Conservation (phyloP, 192 early-diverging fungal genomes). For the Mortierella antarctica region DNA sequence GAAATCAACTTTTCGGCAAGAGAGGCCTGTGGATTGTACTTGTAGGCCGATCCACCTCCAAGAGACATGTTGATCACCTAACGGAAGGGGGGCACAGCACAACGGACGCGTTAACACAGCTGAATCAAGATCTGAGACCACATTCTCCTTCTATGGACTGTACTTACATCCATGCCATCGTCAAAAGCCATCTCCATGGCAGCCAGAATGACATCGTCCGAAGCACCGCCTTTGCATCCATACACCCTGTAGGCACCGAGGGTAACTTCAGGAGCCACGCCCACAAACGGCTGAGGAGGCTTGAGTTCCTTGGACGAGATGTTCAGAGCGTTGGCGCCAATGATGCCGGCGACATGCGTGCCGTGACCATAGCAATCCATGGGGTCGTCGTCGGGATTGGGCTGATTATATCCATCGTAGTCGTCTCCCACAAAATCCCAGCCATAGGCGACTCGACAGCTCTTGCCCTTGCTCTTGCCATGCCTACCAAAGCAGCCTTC, state of each 20-base stretch:
- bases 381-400: conserved; percentile 55
- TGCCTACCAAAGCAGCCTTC: conserved; percentile 66
- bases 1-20: conserved; percentile 56
- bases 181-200: conserved; percentile 64
- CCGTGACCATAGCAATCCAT: conserved; percentile 66
- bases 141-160: conserved; percentile 31
- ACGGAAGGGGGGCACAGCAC: not conserved
- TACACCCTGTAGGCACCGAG: conserved; percentile 75
- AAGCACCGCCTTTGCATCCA: conserved; percentile 60
- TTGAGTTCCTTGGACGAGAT: conserved; percentile 6
- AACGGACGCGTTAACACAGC: not conserved
- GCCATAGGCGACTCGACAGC: conserved; percentile 67
- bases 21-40: conserved; percentile 57
- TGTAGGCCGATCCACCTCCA: conserved; percentile 65
- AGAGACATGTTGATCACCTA: conserved; percentile 72
- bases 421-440: conserved; percentile 69
- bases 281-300: conserved; percentile 29
- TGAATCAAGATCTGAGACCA: not conserved
- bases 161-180: conserved; percentile 66
- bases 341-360: conserved; percentile 62
- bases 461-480: conserved; percentile 54
- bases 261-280: conserved; percentile 83
- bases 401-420: conserved; percentile 55
- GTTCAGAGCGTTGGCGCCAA: conserved; percentile 54
- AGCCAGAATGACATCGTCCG: conserved; percentile 67